Conservation (phyloP, 345 rosid genomes). For the Bruguiera sexangula region DNA sequence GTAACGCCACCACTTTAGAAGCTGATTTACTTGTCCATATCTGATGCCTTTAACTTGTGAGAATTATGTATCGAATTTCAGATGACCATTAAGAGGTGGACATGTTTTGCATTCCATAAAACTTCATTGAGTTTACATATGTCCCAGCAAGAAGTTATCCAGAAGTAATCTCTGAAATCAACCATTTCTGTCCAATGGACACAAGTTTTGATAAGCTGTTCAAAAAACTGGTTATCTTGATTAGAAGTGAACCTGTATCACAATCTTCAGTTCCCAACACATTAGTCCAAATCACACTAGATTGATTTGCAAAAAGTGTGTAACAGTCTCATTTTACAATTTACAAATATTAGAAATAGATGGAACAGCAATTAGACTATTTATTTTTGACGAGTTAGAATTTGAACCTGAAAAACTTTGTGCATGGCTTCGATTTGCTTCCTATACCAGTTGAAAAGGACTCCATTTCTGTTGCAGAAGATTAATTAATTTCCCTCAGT, state of each 20-base stretch:
- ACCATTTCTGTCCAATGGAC: conserved; percentile 48
- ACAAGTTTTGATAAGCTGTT: conserved; percentile 5
- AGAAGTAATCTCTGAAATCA: conserved; percentile 36
- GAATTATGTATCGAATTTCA: conserved; percentile 14
- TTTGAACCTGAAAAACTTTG: conserved; percentile 96
- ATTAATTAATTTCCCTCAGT: conserved; percentile 66
- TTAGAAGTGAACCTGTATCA: conserved; percentile 67
- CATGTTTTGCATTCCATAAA: conserved; percentile 33
- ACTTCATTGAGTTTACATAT: conserved; percentile 43
- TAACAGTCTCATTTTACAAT: conserved; percentile 24
- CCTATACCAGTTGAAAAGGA: conserved; percentile 78
- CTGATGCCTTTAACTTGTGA: conserved; percentile 19
- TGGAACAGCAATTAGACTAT: conserved; percentile 40
- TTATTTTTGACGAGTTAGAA: conserved; percentile 63
- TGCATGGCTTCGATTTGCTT: conserved; percentile 97
- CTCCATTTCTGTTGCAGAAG: conserved; percentile 79
- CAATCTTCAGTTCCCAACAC: conserved; percentile 52
- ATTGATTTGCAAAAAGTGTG: conserved; percentile 29
- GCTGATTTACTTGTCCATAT: conserved; percentile 18
- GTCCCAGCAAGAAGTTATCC: conserved; percentile 43
- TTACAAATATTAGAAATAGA: conserved; percentile 36
- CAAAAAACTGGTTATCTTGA: conserved; percentile 34
- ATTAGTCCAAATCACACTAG: conserved; percentile 54
- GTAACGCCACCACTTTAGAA: conserved; percentile 7
- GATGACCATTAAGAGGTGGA: conserved; percentile 20